Evolutionary conservation across 2,329 filamentous ascomycete species (phyloP).

Genomic region (Aspergillus sp.): DNA sequence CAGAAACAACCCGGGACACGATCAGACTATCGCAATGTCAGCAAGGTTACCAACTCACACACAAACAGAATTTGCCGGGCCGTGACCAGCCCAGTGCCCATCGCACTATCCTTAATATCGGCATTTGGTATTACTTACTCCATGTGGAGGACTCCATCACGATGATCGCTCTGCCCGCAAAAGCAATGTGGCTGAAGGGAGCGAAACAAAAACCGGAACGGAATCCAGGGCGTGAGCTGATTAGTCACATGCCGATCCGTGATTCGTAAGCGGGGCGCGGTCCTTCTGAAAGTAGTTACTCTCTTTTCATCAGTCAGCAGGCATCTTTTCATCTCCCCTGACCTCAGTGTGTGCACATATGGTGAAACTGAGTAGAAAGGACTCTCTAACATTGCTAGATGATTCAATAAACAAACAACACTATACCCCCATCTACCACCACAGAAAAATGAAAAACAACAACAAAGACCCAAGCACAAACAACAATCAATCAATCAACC

Average conservation of each 20-base stretch:
- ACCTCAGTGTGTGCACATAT: too few species aligned
- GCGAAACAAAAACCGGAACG: neutral
- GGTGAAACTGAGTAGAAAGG: too few species aligned
- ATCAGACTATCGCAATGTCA: neutral
- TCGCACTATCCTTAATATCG: neutral
- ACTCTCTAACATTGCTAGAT: neutral
- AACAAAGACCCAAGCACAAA: neutral
- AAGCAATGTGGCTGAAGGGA: conserved; percentile 10
- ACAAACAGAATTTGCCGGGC: neutral
- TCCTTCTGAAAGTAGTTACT: too few species aligned
- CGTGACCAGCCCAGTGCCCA: neutral
- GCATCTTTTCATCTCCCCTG: too few species aligned
- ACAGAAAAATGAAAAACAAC: neutral
- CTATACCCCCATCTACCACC: neutral
- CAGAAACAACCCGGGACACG: neutral
- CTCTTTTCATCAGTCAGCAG: neutral
- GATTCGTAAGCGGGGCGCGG: neutral
- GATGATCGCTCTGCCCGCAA: neutral
- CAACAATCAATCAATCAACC: neutral
- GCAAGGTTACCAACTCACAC: too few species aligned
- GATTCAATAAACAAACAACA: neutral
- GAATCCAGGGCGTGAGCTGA: neutral
- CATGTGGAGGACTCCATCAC: neutral
- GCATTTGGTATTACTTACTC: neutral
- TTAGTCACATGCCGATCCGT: conserved; percentile 12